Evolutionary conservation across 192 early-diverging fungal genomes (phyloP).

Genomic region (Umbelopsis vinacea): DNA sequence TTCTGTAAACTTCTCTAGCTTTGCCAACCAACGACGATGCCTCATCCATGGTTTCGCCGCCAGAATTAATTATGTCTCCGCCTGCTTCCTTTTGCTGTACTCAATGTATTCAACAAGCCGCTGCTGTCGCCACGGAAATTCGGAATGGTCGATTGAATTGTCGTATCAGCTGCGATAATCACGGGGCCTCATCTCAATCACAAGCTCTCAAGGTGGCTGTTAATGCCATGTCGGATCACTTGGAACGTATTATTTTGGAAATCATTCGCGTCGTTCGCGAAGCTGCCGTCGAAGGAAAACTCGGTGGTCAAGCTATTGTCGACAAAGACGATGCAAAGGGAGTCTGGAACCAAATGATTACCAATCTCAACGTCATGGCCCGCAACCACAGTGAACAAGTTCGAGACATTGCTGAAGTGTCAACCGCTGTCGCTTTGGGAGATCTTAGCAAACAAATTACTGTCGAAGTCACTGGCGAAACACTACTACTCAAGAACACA

Average conservation of each 20-base stretch:
- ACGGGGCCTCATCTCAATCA: not conserved
- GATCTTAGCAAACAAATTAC: slow-evolving; percentile 65
- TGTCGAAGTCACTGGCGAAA: slow-evolving; percentile 61
- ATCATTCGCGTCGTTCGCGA: slow-evolving; percentile 73
- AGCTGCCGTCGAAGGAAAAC: slow-evolving; percentile 69
- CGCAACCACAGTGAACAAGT: slow-evolving; percentile 61
- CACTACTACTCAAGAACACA: slow-evolving; percentile 57
- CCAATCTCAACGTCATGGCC: slow-evolving; percentile 64
- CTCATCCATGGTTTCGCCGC: not conserved
- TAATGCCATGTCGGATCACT: slow-evolving; percentile 21
- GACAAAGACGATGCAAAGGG: slow-evolving; percentile 37
- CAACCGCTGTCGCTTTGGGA: slow-evolving; percentile 60
- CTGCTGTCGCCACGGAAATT: slow-evolving; percentile 2
- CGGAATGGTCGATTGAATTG: slow-evolving; percentile 11
- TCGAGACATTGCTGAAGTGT: slow-evolving; percentile 65
- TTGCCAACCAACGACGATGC: not conserved
- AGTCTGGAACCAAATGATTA: slow-evolving; percentile 59
- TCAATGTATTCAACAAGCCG: slow-evolving; percentile 18
- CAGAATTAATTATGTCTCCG: slow-evolving; percentile 12
- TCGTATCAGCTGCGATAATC: slow-evolving; percentile 14
- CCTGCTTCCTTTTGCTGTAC: slow-evolving; percentile 7
- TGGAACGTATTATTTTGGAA: slow-evolving; percentile 42
- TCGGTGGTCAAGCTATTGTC: slow-evolving; percentile 67
- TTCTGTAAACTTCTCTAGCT: not conserved
- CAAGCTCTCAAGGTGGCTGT: slow-evolving; percentile 12